A percentile compares a stretch with the other conserved stretches of the same genome.
Conservation (phyloP, 1,139 yeast species). For the Pneumocystis oryctolagi region DNA sequence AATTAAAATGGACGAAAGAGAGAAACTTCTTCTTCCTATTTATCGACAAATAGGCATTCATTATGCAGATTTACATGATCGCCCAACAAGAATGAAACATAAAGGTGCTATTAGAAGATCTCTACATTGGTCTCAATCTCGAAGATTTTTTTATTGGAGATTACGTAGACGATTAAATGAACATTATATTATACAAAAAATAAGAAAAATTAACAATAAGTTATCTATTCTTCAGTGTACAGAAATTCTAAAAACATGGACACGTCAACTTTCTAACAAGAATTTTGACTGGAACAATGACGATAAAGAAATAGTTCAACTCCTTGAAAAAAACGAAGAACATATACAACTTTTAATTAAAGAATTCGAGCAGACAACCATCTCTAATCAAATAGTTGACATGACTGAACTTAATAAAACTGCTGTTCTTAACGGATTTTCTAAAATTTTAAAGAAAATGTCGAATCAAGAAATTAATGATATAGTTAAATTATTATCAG, state of each 20-base stretch:
- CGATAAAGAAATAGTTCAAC: slow-evolving; percentile 11
- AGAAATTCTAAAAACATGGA: slow-evolving; percentile 10
- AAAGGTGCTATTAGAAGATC: slow-evolving; percentile 82
- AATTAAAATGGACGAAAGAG: slow-evolving; percentile 60
- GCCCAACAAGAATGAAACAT: slow-evolving; percentile 93
- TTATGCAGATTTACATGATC: slow-evolving; percentile 94
- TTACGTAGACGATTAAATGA: slow-evolving; percentile 90
- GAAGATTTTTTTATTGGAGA: slow-evolving; percentile 98
- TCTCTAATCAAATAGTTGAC: slow-evolving; percentile 5
- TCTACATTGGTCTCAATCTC: slow-evolving; percentile 69
- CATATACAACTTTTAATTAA: slow-evolving; percentile 15
- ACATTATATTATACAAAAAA: slow-evolving; percentile 66
- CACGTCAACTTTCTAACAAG: slow-evolving; percentile 3
- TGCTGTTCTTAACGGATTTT: slow-evolving; percentile 6
- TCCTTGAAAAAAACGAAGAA: slow-evolving; percentile 10
- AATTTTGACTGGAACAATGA: slow-evolving; percentile 9
- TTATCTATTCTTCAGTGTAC: slow-evolving; percentile 1
- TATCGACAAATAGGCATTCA: slow-evolving; percentile 88
- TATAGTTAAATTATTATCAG: neutral
- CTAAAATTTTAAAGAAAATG: slow-evolving; percentile 8
- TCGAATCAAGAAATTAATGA: slow-evolving; percentile 6
- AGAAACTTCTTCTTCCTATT: slow-evolving; percentile 64
- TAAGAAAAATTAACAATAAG: slow-evolving; percentile 24
- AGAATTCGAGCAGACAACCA: slow-evolving; percentile 6
- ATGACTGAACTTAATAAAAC: slow-evolving; percentile 4